Evolutionary conservation across 306 rosid species (phyloP).

Genomic region (Vigna hirtella): DNA sequence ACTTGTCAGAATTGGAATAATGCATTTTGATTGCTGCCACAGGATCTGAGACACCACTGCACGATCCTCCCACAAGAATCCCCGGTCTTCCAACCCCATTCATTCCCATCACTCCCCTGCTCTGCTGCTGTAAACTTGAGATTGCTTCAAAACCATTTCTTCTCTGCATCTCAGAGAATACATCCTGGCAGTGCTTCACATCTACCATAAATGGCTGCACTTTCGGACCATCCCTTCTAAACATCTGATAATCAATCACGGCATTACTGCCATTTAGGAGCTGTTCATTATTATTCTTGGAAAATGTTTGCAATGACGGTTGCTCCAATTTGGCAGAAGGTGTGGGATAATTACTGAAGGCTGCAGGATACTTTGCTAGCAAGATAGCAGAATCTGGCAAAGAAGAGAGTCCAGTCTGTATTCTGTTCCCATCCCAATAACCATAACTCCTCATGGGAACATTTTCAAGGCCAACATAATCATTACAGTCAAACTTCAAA

Average conservation of each 20-base stretch:
- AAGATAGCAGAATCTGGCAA: constrained; percentile 80
- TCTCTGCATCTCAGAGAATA: constrained; percentile 71
- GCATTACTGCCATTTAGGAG: constrained; percentile 60
- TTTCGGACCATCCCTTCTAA: constrained; percentile 62
- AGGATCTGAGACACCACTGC: constrained; percentile 81
- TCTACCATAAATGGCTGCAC: constrained; percentile 78
- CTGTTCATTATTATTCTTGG: constrained; percentile 58
- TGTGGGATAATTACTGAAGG: constrained; percentile 67
- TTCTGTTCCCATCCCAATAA: constrained; percentile 79
- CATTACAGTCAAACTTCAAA: constrained; percentile 61
- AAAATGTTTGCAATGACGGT: constrained; percentile 61
- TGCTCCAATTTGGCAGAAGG: constrained; percentile 63
- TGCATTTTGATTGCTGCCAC: constrained; percentile 95
- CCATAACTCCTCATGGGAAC: constrained; percentile 65
- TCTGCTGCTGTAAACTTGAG: constrained; percentile 78
- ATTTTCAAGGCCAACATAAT: constrained; percentile 66
- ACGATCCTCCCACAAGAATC: constrained; percentile 70
- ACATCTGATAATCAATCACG: constrained; percentile 73
- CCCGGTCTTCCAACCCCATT: constrained; percentile 79
- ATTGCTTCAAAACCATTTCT: constrained; percentile 72
- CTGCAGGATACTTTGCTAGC: constrained; percentile 89
- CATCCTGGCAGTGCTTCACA: constrained; percentile 65
- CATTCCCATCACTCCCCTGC: constrained; percentile 77
- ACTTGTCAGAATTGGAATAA: constrained; percentile 74
- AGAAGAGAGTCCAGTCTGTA: constrained; percentile 65